Conservation (phyloP, 441 rosid genomes). For the Jatropha multifida region DNA sequence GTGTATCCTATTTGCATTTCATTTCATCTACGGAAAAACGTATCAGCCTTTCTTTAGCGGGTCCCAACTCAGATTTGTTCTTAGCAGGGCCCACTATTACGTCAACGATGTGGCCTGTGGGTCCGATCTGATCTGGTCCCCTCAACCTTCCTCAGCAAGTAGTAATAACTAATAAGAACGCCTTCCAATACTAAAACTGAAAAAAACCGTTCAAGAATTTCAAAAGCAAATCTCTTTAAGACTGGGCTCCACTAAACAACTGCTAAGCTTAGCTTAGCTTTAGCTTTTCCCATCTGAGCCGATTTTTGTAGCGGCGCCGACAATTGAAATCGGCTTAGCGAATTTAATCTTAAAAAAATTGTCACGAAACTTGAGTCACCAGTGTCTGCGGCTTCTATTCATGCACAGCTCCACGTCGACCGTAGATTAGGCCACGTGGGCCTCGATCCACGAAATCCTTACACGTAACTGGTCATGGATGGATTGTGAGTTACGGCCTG, state of each 20-base stretch:
- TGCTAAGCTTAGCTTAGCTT: background rate
- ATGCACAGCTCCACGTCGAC: constrained; percentile 5
- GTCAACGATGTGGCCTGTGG: background rate
- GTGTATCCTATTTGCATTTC: background rate
- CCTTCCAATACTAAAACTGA: background rate
- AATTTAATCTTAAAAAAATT: background rate
- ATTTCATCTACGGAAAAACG: background rate
- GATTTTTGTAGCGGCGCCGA: background rate
- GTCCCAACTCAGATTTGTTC: background rate
- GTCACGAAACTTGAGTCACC: background rate
- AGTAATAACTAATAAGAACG: background rate
- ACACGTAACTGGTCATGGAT: background rate
- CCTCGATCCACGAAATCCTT: too few species aligned
- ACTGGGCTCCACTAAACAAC: background rate
- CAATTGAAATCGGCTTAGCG: background rate
- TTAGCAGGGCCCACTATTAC: background rate
- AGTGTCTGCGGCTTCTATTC: background rate
- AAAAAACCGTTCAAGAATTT: background rate
- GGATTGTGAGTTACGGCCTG: background rate
- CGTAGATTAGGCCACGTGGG: background rate
- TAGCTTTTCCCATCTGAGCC: background rate
- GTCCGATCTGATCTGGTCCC: background rate
- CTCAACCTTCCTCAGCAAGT: background rate
- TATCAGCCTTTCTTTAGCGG: background rate
- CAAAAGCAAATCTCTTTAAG: background rate